These are phyloP conservation scores for Theileria orientalis DNA, from an alignment of 169 alveolate genomes.

Conservation along the genomic window DNA sequence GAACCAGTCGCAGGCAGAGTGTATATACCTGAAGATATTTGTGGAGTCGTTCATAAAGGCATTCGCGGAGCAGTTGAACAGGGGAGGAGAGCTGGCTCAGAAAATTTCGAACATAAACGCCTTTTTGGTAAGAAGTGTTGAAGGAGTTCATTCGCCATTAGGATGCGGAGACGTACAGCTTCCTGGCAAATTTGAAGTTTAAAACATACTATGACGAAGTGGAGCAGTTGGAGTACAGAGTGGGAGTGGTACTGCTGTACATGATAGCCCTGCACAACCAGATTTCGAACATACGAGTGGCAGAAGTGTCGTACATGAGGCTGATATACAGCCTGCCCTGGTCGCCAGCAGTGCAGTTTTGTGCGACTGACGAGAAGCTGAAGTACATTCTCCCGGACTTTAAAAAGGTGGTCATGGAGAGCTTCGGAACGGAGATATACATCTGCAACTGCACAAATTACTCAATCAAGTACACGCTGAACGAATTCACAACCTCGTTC, in stretches of 20 bases:
- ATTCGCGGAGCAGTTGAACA: not conserved
- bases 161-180: slow-evolving; percentile 21
- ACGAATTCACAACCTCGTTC: not conserved
- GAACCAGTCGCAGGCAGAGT: not conserved
- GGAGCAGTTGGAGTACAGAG: slow-evolving; percentile 31
- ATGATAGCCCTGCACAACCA: slow-evolving; percentile 43
- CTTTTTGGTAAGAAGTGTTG: not conserved
- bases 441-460: not conserved
- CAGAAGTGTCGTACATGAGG: slow-evolving; percentile 33
- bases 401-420: slow-evolving; percentile 28
- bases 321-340: slow-evolving; percentile 53
- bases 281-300: slow-evolving; percentile 31
- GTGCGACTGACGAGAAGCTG: slow-evolving; percentile 28
- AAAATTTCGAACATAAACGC: not conserved
- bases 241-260: slow-evolving; percentile 38
- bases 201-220: not conserved
- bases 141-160: not conserved
- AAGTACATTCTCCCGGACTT: slow-evolving; percentile 51
- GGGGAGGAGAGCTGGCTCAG: not conserved
- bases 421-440: slow-evolving; percentile 38
- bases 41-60: not conserved
- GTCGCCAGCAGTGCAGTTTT: slow-evolving; percentile 44
- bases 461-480: not conserved
- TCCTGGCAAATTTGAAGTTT: slow-evolving; percentile 26
- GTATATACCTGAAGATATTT: not conserved